These are phyloP conservation scores for Cystobasidium tubakii DNA, from an alignment of 768 basidiomycete species.

Conservation along the genomic window DNA sequence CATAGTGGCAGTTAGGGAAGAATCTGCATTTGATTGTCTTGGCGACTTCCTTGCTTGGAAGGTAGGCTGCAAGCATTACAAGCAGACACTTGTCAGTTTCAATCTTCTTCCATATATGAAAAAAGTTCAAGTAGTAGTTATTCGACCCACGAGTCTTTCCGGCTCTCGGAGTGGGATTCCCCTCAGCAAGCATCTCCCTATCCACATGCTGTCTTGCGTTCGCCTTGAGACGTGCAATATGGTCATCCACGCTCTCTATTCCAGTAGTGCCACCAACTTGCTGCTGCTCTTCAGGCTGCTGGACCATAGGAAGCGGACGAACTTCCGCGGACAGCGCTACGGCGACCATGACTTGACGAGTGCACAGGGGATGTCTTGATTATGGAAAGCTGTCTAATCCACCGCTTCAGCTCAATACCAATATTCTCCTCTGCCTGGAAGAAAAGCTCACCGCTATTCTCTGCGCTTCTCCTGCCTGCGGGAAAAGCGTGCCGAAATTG, in stretches of 20 bases:
- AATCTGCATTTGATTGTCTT: conserved; percentile 41
- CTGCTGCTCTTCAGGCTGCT: neutral
- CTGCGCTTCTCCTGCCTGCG: neutral
- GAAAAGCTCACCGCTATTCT: neutral
- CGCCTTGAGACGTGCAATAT: conserved; percentile 12
- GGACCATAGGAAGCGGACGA: neutral
- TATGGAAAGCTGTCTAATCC: no score
- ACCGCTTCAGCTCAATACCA: no score
- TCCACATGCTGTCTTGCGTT: neutral
- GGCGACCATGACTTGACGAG: conserved; percentile 12
- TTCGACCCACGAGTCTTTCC: neutral
- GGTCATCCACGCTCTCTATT: conserved; percentile 17
- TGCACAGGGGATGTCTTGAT: neutral
- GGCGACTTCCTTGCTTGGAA: conserved; percentile 43
- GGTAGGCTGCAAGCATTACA: conserved; percentile 23
- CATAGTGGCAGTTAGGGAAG: conserved; percentile 37
- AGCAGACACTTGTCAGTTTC: neutral
- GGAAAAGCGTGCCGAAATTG: neutral
- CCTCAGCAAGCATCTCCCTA: neutral
- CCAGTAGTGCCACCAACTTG: conserved; percentile 16
- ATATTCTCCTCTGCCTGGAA: neutral
- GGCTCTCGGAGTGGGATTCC: neutral
- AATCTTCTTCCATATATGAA: neutral
- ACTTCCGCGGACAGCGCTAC: conserved; percentile 18
- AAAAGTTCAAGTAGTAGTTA: neutral